A percentile compares a stretch with the other conserved stretches of the same genome.
Conservation (phyloP, 2,329 filamentous ascomycete species). For the Botrytis tulipae region DNA sequence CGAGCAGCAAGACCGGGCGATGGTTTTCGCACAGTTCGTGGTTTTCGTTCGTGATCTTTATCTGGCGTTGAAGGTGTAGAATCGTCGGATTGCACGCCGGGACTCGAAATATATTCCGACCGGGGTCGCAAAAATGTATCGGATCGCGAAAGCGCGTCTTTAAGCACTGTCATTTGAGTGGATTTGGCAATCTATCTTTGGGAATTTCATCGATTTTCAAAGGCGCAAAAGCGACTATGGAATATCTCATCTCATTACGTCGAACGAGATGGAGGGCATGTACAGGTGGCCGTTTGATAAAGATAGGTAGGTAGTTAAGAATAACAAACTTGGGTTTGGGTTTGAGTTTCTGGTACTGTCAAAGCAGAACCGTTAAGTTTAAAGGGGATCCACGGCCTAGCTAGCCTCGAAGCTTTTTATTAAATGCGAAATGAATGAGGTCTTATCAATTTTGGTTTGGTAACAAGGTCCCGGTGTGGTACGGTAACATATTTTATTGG, state of each 20-base stretch:
- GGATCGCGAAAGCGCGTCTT: slow-evolving; percentile 28
- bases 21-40: slow-evolving; percentile 50
- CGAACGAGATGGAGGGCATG: slow-evolving; percentile 7
- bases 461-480: slow-evolving; percentile 4
- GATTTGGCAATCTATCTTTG: slow-evolving; percentile 15
- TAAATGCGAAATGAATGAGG: slow-evolving; percentile 13
- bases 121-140: slow-evolving; percentile 27
- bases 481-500: slow-evolving; percentile 6
- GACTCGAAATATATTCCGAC: slow-evolving; percentile 21
- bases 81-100: slow-evolving; percentile 21
- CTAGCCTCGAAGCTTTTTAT: slow-evolving; percentile 5
- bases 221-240: slow-evolving; percentile 18
- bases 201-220: slow-evolving; percentile 18
- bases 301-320: background rate
- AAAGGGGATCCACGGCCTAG: slow-evolving; percentile 13
- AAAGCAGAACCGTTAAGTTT: slow-evolving; percentile 10
- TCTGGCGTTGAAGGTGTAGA: slow-evolving; percentile 25
- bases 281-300: slow-evolving; percentile 2
- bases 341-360: background rate
- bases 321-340: background rate
- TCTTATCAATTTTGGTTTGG: slow-evolving; percentile 12
- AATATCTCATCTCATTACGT: slow-evolving; percentile 5
- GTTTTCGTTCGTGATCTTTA: slow-evolving; percentile 28
- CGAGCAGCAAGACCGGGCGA: slow-evolving; percentile 64
- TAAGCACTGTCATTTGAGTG: slow-evolving; percentile 28